Evolutionary conservation across 495 filamentous ascomycete genomes (phyloP).

Genomic region (Filosporella fistucella): DNA sequence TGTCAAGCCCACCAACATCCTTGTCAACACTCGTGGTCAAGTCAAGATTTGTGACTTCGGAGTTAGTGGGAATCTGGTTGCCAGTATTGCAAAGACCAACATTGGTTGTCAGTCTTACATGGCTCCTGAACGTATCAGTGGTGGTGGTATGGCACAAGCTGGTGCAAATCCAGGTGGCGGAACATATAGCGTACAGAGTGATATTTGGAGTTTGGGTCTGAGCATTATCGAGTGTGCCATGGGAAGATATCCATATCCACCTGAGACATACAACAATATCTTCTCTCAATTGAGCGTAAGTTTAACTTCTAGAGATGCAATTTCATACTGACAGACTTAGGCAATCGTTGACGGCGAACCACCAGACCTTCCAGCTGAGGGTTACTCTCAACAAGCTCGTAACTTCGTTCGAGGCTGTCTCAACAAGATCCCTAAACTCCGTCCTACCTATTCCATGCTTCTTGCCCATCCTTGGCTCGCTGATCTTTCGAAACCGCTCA

Average conservation of each 20-base stretch:
- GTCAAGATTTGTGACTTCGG: conserved; percentile 99
- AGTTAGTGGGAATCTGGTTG: conserved; percentile 93
- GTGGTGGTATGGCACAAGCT: conserved; percentile 74
- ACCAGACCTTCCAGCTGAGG: conserved; percentile 72
- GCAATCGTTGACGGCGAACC: conserved; percentile 96
- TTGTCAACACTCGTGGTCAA: conserved; percentile 84
- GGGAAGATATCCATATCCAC: conserved; percentile 94
- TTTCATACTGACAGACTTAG: conserved; percentile 37
- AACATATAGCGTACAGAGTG: conserved; percentile 96
- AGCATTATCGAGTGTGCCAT: conserved; percentile 96
- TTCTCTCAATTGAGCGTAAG: conserved; percentile 96
- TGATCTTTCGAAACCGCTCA: conserved; percentile 73
- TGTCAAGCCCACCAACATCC: conserved; percentile 97
- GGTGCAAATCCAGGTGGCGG: conserved; percentile 66
- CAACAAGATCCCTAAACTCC: conserved; percentile 85
- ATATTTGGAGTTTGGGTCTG: conserved; percentile 94
- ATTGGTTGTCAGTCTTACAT: conserved; percentile 99
- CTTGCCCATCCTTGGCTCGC: conserved; percentile 86
- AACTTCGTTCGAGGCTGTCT: conserved; percentile 88
- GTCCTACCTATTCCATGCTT: conserved; percentile 86
- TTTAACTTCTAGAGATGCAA: conserved; percentile 18
- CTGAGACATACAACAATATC: conserved; percentile 97
- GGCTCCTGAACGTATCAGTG: conserved; percentile 93
- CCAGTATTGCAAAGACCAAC: conserved; percentile 97
- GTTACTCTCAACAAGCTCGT: conserved; percentile 73